phyloP scores from a whole-genome alignment of 176 grass and related monocot genomes.

The Ensete ventricosum region DNA sequence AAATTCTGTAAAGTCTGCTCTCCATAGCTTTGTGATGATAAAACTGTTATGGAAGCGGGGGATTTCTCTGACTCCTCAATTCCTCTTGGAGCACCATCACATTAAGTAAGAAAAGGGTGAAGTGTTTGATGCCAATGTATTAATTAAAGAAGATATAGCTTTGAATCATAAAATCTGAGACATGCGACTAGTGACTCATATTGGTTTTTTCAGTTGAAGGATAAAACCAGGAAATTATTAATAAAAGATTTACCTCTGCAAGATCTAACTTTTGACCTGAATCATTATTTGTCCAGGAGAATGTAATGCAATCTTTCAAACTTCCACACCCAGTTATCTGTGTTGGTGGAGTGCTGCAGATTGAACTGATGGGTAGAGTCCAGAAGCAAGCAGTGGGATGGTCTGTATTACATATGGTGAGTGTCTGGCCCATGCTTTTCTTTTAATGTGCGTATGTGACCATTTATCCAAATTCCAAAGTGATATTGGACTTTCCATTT shows the following conservation, averaged over 20 bases:
- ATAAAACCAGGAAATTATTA: neutral
- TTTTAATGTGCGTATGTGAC: neutral
- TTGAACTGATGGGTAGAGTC: conserved; percentile 63
- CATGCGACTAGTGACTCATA: neutral
- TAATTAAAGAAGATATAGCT: neutral
- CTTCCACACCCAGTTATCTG: conserved; percentile 58
- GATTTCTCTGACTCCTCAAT: neutral
- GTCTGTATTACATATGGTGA: conserved; percentile 81
- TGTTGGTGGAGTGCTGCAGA: conserved; percentile 65
- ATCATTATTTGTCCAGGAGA: conserved; percentile 31
- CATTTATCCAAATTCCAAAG: neutral
- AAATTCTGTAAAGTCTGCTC: neutral
- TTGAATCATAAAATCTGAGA: neutral
- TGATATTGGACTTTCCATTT: neutral
- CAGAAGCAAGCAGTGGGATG: conserved; percentile 51
- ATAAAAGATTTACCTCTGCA: neutral
- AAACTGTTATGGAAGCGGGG: neutral
- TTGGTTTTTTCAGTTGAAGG: no score
- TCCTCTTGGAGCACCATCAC: neutral
- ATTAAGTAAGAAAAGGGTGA: neutral
- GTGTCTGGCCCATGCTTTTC: neutral
- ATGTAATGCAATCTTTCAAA: conserved; percentile 57
- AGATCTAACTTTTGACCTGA: neutral
- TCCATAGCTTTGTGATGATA: neutral
- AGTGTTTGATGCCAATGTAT: neutral